Base-by-base conservation (phyloP, 805 yeast genomes). In the Kodamaea neixiangensis region DNA sequence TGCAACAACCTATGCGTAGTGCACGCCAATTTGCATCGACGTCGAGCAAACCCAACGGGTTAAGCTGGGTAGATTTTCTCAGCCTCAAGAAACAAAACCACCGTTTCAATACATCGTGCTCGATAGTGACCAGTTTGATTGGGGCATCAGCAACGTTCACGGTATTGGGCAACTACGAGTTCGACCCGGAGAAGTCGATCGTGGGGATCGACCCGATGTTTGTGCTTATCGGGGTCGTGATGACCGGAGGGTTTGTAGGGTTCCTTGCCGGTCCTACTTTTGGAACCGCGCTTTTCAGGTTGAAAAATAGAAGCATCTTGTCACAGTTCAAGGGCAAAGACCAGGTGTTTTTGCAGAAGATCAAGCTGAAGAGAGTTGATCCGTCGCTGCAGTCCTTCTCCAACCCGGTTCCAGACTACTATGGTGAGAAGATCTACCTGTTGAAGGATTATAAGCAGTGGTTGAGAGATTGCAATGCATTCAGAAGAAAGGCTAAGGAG, bases 391-490 rank as follows among this genome's bases (percentile, higher is more conserved):
- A 92, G 72, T 83, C 91, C 62, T 86, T 91, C 71, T 80, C 88
- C 49, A 94, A 93, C 70, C 98, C 98, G 11, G 96, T 94, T 44
- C 97, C 97, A n/a, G 99, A 94, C 69, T 94, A 91, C 72, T 94
- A 94, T 66, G 99, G 99, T 38, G 99, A 94, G 72, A 89, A 89
- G 69, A 92, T 94, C 54, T 89, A 90, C 48, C 86, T 96, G 48
- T 71, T 93, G 63, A 81, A 82, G 59, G 92, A 83, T 57, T 94
- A 94, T 72, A 87, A 91, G 72, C 94, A 89, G 68, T 94, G 99
- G 99, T 77, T 94, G 62, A 83, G 98, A 63, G 98, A 94, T 68
- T 89, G 97, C 64, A 86, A 89, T 62, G 91, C 96, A 34, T 94
- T 87, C 75, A 83, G 85, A 66, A 83, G 92, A 73, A 90, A 89